A percentile compares a stretch with the other conserved stretches of the same genome.
Conservation (phyloP, 257 asterid genomes). For the Nicotiana otophora region DNA sequence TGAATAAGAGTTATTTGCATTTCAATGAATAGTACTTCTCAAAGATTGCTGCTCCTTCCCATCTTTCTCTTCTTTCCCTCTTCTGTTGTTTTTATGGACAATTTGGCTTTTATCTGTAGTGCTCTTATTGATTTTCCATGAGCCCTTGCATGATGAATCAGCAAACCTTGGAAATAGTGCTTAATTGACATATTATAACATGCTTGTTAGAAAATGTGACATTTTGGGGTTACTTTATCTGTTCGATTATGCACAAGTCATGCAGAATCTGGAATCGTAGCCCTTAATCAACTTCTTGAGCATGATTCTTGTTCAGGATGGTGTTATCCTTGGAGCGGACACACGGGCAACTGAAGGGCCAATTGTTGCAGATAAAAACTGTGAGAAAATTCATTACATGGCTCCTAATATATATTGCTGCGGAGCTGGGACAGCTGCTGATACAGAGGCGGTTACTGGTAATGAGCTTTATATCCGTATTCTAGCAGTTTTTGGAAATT, state of each 20-base stretch:
- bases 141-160: background rate
- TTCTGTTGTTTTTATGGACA: background rate
- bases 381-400: conserved; percentile 94
- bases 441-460: conserved; percentile 92
- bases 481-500: too few relatives aligned
- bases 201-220: conserved; percentile 1
- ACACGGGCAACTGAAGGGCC: conserved; percentile 98
- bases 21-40: background rate
- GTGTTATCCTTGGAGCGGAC: conserved; percentile 98
- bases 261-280: background rate
- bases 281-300: conserved; percentile 10
- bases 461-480: too few relatives aligned
- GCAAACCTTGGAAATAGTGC: background rate
- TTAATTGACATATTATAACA: background rate
- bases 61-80: background rate
- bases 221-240: background rate
- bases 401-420: conserved; percentile 80
- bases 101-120: background rate
- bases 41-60: background rate
- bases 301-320: conserved; percentile 54
- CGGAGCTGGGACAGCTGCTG: conserved; percentile 96
- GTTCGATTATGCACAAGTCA: background rate
- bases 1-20: background rate
- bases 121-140: background rate
- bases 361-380: conserved; percentile 97